Evolutionary conservation across 106 monocot species (phyloP), one percentile per base, ranked within the genome.

Genomic region (Vanilla planifolia): DNA sequence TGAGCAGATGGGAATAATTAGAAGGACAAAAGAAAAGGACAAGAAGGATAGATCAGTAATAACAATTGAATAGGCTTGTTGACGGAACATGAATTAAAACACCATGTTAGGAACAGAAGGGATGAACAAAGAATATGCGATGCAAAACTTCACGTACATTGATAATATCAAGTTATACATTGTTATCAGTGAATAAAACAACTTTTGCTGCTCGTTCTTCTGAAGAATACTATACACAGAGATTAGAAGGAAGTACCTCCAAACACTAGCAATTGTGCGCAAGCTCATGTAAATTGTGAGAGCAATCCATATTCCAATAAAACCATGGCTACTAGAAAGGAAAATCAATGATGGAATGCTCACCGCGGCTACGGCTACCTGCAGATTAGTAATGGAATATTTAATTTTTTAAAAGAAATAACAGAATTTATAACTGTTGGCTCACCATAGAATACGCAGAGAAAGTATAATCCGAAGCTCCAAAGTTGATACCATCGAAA

Each of bases 281-380:
- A 78, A 60, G 48, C 43, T 67, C 73, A 83, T 83, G 62, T 83
- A 83, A 60, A 83, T 78, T 25, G 83, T 83, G 48, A 83, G 43
- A 16, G 74, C 83, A 51, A 74, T 59, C 83, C 83, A 83, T 41
- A 83, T 67, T 50, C 83, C 83, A 44, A 83, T 67, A 34, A 74
- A 83, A 61, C 78, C 83, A 61, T 75, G 43, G 60, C 57, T 65
- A 33, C 51, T 36, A 19, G 83, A 78, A 20, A 83, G 74, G 46
- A 66, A 46, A 28, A 83, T 23, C 61, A 83, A 48, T 33, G 68
- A 70, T n/a, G 55, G 41, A 59, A 83, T 77, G 62, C 74, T 78
- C 8, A 78, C 33, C 23, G 59, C 42, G 22, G 78, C 78, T 11
- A 83, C 78, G 19, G 40, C 21, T 43, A 83, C 67, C 83, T 78